Conservation (phyloP, 805 yeast species). For the Isabelozyma pseudorhagii region DNA sequence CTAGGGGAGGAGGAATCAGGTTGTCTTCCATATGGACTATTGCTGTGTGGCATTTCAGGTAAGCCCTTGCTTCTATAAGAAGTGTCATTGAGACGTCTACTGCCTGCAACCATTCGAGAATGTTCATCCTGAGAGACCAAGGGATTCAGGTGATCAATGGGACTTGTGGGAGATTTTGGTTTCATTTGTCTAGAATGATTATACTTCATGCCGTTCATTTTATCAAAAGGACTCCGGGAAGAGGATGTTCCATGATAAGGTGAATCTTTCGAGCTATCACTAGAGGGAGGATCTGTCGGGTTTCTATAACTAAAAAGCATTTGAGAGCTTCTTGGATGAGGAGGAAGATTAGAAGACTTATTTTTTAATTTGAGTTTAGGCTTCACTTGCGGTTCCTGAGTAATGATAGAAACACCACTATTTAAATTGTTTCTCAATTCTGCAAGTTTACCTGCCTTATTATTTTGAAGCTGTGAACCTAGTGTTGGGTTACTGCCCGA, state of each 20-base stretch:
- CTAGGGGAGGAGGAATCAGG: background rate
- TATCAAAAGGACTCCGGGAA: conserved; percentile 1
- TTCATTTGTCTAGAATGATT: background rate
- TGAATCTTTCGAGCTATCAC: conserved; percentile 11
- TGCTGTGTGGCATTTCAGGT: background rate
- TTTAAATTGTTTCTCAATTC: conserved; percentile 16
- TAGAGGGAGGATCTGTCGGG: conserved; percentile 10
- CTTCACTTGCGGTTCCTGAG: background rate
- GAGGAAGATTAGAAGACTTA: conserved; percentile 1
- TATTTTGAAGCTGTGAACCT: conserved; percentile 23
- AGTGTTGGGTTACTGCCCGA: conserved; percentile 5
- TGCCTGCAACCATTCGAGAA: background rate
- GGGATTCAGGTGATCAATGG: background rate
- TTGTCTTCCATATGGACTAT: background rate
- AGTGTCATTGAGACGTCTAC: background rate
- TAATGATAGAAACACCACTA: conserved; percentile 1
- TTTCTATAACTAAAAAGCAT: conserved; percentile 32
- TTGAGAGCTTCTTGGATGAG: conserved; percentile 29
- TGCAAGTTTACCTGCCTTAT: conserved; percentile 17
- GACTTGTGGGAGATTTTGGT: background rate
- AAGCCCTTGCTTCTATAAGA: background rate
- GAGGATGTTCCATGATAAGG: conserved; percentile 18
- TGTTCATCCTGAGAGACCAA: background rate
- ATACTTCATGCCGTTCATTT: background rate
- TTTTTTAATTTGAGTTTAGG: conserved; percentile 7